Evolutionary conservation across 148 eudicot genomes (phyloP), one percentile per base, ranked within the genome.

Genomic region (Pharnaceum exiguum): DNA sequence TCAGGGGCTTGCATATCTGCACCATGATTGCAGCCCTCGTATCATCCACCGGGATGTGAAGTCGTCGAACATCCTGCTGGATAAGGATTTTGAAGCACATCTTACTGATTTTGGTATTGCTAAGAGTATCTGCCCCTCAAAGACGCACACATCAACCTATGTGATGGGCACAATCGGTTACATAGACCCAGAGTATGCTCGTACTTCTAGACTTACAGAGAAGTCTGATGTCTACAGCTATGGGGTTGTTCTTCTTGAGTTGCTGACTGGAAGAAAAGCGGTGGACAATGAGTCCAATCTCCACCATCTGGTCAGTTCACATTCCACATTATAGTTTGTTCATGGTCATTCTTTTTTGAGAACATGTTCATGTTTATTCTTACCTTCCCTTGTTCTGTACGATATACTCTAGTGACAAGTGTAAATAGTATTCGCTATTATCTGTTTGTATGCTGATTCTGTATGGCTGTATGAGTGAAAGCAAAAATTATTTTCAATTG

Each of bases 101-200:
- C 87, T 94, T 32, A 86, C 96, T 3, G 99, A 94, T 68, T 94
- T 94, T 68, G 99, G 99, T 30, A 94, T 94, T 53, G 99, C 99
- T 3, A 94, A 94, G 76, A 86, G 77, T 39, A 58, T 94, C 16
- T 89, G 93, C 66, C 37, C 82, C 16, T 75, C 96, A 3, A 94
- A 89, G 67, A 57, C 96, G 15, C 77, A 89, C 38, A 94, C 99
- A 10, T 94, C 99, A 23, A 94, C 99, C 29, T 89, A 73, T 63
- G 66, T 89, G n/a, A 73, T 94, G 99, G 99, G 99, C 42, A 94
- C 99, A 24, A 80, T 94, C 47, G 99, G 99, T 24, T 94, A 94
- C 63, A 94, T 94, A 2, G 99, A 94, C 55, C 99, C 99, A 0
- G 99, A 94, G 66, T 94, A 94, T 69, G 99, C 99, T 12, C 95